These are phyloP conservation scores for Stipa capillata DNA, from an alignment of 176 grass and related monocot genomes.

Conservation along the genomic window DNA sequence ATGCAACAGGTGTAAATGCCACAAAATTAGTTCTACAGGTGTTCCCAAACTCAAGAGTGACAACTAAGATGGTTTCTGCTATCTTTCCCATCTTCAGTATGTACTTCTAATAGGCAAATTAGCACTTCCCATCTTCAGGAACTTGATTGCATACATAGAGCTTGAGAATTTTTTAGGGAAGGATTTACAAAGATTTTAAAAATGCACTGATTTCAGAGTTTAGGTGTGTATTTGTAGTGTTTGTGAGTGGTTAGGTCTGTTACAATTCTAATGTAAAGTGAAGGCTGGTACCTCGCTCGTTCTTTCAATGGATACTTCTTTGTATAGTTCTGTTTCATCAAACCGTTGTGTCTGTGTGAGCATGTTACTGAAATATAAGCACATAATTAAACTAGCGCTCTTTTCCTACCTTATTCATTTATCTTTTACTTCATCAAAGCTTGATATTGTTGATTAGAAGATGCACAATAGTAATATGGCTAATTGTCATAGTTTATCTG, in stretches of 20 bases:
- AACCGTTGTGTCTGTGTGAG: background rate
- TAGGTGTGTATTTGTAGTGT: background rate
- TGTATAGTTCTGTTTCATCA: background rate
- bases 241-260: background rate
- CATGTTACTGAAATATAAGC: background rate
- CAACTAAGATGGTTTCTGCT: background rate
- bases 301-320: background rate
- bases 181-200: too few relatives aligned
- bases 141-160: background rate
- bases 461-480: background rate
- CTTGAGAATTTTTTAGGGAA: too few relatives aligned
- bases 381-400: background rate
- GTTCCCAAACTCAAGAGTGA: background rate
- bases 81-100: background rate
- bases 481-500: background rate
- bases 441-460: background rate
- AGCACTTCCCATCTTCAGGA: background rate
- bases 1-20: background rate
- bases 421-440: background rate
- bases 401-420: slow-evolving; percentile 14
- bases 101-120: background rate
- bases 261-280: background rate
- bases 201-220: too few relatives aligned
- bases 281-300: background rate
- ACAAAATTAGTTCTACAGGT: background rate